Percentiles rank a stretch among this genome's conserved stretches.
Evolutionary conservation across 768 basidiomycete genomes (phyloP).

Genomic region (Trametes punicea): DNA sequence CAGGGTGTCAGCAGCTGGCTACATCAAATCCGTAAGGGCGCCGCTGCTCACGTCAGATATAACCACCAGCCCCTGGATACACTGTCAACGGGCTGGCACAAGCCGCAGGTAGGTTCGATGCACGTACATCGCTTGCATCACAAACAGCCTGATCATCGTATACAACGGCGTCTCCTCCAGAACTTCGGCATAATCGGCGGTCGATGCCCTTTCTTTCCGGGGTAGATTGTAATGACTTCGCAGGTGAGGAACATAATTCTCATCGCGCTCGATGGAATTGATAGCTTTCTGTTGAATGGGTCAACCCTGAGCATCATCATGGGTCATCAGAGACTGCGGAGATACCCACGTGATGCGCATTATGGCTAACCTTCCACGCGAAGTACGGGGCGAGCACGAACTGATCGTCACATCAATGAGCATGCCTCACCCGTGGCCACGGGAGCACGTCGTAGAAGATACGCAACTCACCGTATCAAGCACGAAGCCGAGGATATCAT

Average conservation of each 20-base stretch:
- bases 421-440: neutral
- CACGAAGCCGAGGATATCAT: constrained; percentile 29
- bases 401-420: constrained; percentile 13
- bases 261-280: constrained; percentile 30
- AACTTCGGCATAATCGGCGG: constrained; percentile 29
- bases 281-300: constrained; percentile 24
- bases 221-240: constrained; percentile 28
- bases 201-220: constrained; percentile 21
- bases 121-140: constrained; percentile 30
- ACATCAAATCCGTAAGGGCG: neutral
- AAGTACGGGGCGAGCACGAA: constrained; percentile 31
- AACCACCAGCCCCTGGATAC: constrained; percentile 27
- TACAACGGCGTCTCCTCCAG: constrained; percentile 32
- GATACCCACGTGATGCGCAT: constrained; percentile 29
- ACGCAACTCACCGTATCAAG: constrained; percentile 25
- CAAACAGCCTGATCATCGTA: constrained; percentile 25
- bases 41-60: constrained; percentile 23
- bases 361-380: constrained; percentile 31
- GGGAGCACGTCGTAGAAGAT: neutral
- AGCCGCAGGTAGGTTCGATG: neutral
- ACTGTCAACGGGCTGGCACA: neutral
- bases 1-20: neutral
- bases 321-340: neutral
- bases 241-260: constrained; percentile 31
- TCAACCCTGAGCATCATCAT: neutral